A percentile compares a stretch with the other conserved stretches of the same genome.
These are phyloP conservation scores for Adansonia rubrostipa DNA, from an alignment of 441 rosid species.

Conservation along the genomic window DNA sequence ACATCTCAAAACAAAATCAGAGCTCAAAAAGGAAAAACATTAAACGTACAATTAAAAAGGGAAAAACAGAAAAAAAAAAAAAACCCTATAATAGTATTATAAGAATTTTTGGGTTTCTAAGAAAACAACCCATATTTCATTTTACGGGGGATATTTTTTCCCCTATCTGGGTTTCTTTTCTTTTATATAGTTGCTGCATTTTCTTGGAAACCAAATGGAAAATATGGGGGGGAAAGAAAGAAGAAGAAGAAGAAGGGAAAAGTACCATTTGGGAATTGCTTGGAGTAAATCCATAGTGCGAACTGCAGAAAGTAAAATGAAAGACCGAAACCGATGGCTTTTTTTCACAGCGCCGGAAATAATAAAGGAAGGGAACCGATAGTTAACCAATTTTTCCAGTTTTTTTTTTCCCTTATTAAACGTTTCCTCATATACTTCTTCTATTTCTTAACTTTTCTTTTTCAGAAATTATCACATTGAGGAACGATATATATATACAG, in stretches of 20 bases:
- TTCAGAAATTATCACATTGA: too few relatives aligned
- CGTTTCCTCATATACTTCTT: too few relatives aligned
- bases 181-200: neutral
- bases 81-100: neutral
- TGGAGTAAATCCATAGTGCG: neutral
- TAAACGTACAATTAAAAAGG: neutral
- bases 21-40: neutral
- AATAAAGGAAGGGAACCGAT: too few relatives aligned
- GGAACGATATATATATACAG: too few relatives aligned
- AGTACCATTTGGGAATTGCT: neutral
- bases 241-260: neutral
- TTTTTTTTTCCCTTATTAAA: too few relatives aligned
- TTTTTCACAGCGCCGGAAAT: neutral
- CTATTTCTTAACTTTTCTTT: too few relatives aligned
- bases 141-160: neutral
- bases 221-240: neutral
- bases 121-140: neutral
- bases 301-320: neutral
- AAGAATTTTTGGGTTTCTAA: neutral
- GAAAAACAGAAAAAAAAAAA: neutral
- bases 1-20: neutral
- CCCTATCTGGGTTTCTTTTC: neutral
- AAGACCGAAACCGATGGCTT: neutral
- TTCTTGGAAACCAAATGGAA: neutral
- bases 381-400: too few relatives aligned